Conservation (phyloP, 148 eudicot species). For the Heliosperma pusillum region DNA sequence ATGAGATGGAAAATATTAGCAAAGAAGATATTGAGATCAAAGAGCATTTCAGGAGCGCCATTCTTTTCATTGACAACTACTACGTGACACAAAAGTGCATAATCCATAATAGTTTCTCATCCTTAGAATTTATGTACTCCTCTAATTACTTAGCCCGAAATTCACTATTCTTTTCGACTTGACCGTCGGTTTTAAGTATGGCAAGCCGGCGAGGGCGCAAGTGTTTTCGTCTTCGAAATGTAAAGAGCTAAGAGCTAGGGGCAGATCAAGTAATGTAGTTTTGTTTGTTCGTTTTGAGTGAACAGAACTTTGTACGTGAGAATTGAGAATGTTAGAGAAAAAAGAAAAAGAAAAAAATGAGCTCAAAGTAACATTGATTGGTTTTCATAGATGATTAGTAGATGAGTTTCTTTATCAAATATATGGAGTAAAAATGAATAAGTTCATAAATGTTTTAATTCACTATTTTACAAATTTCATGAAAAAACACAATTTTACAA, state of each 20-base stretch:
- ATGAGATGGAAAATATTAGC: conserved; percentile 85
- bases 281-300: conserved; percentile 9
- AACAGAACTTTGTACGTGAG: conserved; percentile 11
- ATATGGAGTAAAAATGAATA: no score
- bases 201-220: neutral
- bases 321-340: neutral
- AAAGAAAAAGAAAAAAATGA: no score
- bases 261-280: conserved; percentile 5
- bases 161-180: conserved; percentile 17
- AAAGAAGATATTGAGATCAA: conserved; percentile 75
- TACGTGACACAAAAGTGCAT: conserved; percentile 20
- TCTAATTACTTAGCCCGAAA: neutral
- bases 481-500: no score
- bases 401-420: no score
- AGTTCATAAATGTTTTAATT: no score
- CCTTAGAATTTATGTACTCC: neutral
- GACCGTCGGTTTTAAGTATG: neutral
- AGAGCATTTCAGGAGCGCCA: conserved; percentile 81
- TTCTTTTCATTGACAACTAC: conserved; percentile 48
- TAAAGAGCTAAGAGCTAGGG: conserved; percentile 10
- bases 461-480: no score
- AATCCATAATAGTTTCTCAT: neutral
- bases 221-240: neutral
- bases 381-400: no score
- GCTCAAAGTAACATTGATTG: no score